Percentiles rank a stretch among this genome's conserved stretches.
Evolutionary conservation across 371 early-diverging fungal species (phyloP).

Genomic region (Mucor racemosus): DNA sequence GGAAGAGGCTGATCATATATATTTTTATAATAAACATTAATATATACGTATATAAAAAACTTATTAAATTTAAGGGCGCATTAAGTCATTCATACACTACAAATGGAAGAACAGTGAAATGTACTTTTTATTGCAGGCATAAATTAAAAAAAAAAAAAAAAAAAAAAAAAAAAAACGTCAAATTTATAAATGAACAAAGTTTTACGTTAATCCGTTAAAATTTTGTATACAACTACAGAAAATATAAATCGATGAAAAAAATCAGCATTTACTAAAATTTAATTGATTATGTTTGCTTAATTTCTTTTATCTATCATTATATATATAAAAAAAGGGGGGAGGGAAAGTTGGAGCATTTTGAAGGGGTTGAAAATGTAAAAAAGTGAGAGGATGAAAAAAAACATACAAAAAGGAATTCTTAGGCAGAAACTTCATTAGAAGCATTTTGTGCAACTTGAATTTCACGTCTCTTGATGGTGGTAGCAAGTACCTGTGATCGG

Average conservation of each 20-base stretch:
- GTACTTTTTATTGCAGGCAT: not conserved
- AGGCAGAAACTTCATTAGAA: constrained; percentile 26
- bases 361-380: constrained; percentile 3
- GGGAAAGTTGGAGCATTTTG: not conserved
- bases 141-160: not conserved
- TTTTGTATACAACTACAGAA: not conserved
- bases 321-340: not conserved
- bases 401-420: not conserved
- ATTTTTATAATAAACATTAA: not conserved
- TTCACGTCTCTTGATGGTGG: constrained; percentile 88
- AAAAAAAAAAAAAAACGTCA: not conserved
- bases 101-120: not conserved
- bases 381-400: not conserved
- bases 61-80: not conserved
- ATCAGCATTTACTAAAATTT: not conserved
- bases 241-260: not conserved
- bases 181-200: not conserved
- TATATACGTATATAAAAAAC: not conserved
- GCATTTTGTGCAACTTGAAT: constrained; percentile 37
- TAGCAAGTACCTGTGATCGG: constrained; percentile 87
- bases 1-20: not conserved
- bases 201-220: not conserved
- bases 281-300: not conserved
- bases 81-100: not conserved
- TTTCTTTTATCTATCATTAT: not conserved